Evolutionary conservation across 805 yeast species (phyloP).

Genomic region (Candida succiphila): DNA sequence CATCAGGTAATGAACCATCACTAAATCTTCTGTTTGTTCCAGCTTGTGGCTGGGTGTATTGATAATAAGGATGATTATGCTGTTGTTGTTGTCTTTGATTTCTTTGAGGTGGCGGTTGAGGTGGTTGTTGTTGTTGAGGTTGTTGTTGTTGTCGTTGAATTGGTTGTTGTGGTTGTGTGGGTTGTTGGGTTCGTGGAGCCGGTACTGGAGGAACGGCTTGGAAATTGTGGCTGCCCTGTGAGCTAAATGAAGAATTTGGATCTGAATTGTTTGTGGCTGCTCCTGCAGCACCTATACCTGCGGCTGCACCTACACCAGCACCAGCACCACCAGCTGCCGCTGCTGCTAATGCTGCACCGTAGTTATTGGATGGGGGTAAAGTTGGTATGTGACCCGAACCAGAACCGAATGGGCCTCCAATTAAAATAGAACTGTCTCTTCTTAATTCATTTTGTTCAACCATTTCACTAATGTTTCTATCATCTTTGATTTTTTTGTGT

Average conservation of each 20-base stretch:
- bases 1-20: conserved; percentile 25
- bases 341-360: neutral
- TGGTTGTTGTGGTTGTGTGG: neutral
- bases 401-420: conserved; percentile 3
- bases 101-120: neutral
- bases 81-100: neutral
- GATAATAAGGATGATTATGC: neutral
- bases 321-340: neutral
- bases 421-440: conserved; percentile 4
- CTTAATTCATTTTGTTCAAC: conserved; percentile 8
- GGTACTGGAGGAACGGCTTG: too few relatives aligned
- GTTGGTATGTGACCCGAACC: neutral
- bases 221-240: too few relatives aligned
- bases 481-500: conserved; percentile 10
- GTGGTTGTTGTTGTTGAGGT: neutral
- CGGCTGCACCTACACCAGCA: conserved; percentile 1
- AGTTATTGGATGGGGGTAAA: too few relatives aligned
- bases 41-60: too few relatives aligned
- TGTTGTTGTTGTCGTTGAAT: neutral
- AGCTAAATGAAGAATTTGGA: neutral
- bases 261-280: neutral
- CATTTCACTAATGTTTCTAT: conserved; percentile 7
- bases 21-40: conserved; percentile 23
- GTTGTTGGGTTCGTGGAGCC: too few relatives aligned
- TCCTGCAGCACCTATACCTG: conserved; percentile 1